A percentile compares a stretch with the other conserved stretches of the same genome.
Conservation (phyloP, 345 rosid species). For the Linum lewisii region DNA sequence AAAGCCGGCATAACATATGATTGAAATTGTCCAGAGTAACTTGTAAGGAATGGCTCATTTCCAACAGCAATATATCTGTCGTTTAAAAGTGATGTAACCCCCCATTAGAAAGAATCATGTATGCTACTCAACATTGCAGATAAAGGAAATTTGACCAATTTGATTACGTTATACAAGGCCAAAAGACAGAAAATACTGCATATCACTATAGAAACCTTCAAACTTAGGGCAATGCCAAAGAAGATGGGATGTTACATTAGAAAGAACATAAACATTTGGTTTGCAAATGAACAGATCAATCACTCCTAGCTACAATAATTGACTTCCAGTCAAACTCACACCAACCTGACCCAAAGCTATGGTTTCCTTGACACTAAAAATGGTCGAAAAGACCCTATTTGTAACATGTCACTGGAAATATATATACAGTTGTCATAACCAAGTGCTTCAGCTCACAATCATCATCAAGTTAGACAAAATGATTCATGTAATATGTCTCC, state of each 20-base stretch:
- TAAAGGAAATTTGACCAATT: too few relatives aligned
- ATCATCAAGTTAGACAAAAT: background rate
- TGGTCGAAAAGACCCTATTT: slow-evolving; percentile 4
- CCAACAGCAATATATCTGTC: slow-evolving; percentile 87
- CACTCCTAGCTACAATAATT: too few relatives aligned
- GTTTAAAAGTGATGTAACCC: background rate
- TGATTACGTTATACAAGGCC: too few relatives aligned
- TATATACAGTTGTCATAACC: background rate
- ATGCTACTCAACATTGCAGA: background rate
- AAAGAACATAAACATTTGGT: too few relatives aligned
- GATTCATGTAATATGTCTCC: background rate
- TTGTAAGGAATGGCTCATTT: slow-evolving; percentile 82
- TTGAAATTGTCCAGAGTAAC: slow-evolving; percentile 64
- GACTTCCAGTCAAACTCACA: too few relatives aligned
- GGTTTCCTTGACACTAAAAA: too few relatives aligned
- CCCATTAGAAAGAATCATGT: background rate
- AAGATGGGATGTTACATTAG: too few relatives aligned
- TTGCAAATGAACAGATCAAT: too few relatives aligned
- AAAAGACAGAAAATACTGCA: too few relatives aligned
- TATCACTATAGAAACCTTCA: too few relatives aligned
- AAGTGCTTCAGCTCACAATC: background rate
- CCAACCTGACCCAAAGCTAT: too few relatives aligned
- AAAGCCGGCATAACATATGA: slow-evolving; percentile 70
- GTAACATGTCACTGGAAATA: background rate
- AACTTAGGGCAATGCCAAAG: too few relatives aligned